Evolutionary conservation across 2,329 filamentous ascomycete species (phyloP).

Genomic region (Alternaria atra): DNA sequence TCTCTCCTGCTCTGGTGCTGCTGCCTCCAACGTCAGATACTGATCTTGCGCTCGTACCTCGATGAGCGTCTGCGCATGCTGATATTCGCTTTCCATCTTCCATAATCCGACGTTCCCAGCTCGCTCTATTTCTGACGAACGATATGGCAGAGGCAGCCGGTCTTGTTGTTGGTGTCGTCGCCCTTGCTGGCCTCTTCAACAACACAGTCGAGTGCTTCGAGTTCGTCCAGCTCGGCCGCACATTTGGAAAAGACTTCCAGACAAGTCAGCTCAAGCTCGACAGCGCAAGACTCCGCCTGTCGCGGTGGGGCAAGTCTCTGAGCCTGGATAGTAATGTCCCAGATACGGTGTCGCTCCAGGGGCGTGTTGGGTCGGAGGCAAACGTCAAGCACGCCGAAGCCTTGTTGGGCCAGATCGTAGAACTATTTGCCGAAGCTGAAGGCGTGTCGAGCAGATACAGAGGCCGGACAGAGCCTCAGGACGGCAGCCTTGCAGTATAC

Average conservation of each 20-base stretch:
- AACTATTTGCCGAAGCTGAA: neutral
- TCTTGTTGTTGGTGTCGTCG: conserved; percentile 28
- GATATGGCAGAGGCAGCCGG: conserved; percentile 26
- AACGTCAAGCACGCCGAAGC: neutral
- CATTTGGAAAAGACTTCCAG: conserved; percentile 28
- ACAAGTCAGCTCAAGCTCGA: conserved; percentile 7
- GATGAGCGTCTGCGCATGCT: no score
- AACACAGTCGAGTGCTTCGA: conserved; percentile 36
- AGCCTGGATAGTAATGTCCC: neutral
- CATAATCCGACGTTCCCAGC: no score
- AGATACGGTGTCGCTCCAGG: neutral
- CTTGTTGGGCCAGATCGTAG: neutral
- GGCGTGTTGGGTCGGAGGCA: neutral
- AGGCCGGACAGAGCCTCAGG: neutral
- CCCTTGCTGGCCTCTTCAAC: conserved; percentile 30
- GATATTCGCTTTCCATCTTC: no score
- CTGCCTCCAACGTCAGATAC: no score
- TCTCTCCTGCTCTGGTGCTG: no score
- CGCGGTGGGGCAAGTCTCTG: neutral
- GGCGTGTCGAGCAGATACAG: neutral
- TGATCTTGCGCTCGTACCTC: no score
- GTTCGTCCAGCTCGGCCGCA: conserved; percentile 29
- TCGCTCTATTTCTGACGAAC: no score
- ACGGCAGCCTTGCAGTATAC: neutral
- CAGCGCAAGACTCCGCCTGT: neutral